Percentiles rank a stretch among this genome's conserved stretches.
Evolutionary conservation across 176 grass and related monocot genomes (phyloP).

Genomic region (Elymus sibiricus): DNA sequence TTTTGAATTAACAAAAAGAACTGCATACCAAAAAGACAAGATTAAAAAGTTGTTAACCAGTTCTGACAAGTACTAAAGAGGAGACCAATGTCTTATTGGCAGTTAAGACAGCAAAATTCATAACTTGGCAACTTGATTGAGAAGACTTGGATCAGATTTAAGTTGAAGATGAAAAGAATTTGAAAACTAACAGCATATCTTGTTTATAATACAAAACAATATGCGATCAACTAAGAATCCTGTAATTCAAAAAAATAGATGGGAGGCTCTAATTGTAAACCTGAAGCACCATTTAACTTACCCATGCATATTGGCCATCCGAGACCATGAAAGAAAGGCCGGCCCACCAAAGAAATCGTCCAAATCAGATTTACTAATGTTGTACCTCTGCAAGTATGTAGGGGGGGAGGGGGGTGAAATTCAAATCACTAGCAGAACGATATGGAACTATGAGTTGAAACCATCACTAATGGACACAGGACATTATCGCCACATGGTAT

Average conservation of each 20-base stretch:
- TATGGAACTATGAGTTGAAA: conserved; percentile 5
- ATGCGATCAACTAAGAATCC: neutral
- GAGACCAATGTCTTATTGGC: neutral
- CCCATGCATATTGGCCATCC: conserved; percentile 85
- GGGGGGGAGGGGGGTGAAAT: neutral
- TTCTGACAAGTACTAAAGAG: neutral
- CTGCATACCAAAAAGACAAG: neutral
- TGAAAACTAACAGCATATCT: neutral
- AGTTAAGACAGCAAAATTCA: conserved; percentile 4
- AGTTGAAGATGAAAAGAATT: neutral
- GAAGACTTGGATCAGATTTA: neutral
- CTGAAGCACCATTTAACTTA: conserved; percentile 40
- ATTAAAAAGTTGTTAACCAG: neutral
- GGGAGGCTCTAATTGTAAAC: neutral
- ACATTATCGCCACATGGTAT: neutral
- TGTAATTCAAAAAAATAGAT: neutral
- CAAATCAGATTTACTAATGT: conserved; percentile 60
- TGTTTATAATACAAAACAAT: neutral
- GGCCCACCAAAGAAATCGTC: conserved; percentile 72
- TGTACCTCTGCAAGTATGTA: conserved; percentile 51
- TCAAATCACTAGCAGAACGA: conserved; percentile 10
- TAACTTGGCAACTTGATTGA: conserved; percentile 7
- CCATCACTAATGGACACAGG: neutral
- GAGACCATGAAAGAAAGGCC: conserved; percentile 81
- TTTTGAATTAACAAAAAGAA: neutral